Evolutionary conservation across 192 early-diverging fungal genomes (phyloP).

Genomic region (Backusella sp.): DNA sequence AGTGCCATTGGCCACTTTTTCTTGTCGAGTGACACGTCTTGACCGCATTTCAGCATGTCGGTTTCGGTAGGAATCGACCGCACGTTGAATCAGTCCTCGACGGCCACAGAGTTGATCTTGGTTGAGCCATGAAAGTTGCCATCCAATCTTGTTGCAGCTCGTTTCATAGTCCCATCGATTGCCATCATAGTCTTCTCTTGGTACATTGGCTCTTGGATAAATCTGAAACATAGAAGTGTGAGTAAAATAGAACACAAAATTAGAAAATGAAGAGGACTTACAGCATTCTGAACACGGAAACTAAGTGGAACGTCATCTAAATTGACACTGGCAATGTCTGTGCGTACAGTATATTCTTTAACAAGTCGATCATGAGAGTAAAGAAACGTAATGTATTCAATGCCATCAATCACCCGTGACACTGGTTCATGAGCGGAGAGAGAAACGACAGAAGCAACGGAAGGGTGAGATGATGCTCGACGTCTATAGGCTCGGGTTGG

Average conservation of each 20-base stretch:
- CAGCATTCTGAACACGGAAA: constrained; percentile 21
- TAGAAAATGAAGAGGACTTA: constrained; percentile 10
- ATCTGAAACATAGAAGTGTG: constrained; percentile 39
- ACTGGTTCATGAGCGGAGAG: constrained; percentile 30
- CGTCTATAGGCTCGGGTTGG: neutral
- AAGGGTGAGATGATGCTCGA: constrained; percentile 17
- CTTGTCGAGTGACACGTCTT: constrained; percentile 63
- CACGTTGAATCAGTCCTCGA: constrained; percentile 72
- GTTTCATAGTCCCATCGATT: constrained; percentile 80
- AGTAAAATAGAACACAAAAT: neutral
- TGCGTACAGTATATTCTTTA: constrained; percentile 33
- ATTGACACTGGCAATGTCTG: constrained; percentile 24
- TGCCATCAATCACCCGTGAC: constrained; percentile 16
- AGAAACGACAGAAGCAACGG: constrained; percentile 29
- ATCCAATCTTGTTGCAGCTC: constrained; percentile 68
- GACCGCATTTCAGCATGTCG: constrained; percentile 59
- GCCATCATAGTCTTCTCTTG: constrained; percentile 49
- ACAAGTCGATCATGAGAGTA: constrained; percentile 29
- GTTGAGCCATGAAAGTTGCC: constrained; percentile 71
- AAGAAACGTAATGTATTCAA: constrained; percentile 30
- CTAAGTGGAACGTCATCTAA: constrained; percentile 10
- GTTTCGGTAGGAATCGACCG: constrained; percentile 72
- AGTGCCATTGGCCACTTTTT: constrained; percentile 61
- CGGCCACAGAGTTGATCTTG: constrained; percentile 52
- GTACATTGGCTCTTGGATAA: constrained; percentile 65